Evolutionary conservation across 2,329 filamentous ascomycete species (phyloP).

Genomic region (Fragosphaeria purpurea): DNA sequence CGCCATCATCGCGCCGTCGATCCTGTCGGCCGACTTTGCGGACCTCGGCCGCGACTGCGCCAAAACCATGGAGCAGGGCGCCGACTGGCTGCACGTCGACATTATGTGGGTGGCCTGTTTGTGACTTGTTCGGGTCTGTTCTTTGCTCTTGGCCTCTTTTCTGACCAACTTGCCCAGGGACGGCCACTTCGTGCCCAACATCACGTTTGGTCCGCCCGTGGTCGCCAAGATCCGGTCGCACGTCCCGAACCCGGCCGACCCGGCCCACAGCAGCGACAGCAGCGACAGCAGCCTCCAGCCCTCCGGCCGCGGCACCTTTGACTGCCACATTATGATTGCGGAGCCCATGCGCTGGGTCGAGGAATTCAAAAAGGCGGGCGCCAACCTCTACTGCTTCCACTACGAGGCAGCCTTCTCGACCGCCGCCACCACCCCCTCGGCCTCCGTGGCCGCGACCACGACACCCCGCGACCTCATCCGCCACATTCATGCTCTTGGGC

Average conservation of each 20-base stretch:
- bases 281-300: slow-evolving; percentile 31
- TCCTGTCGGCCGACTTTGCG: slow-evolving; percentile 93
- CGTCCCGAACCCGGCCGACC: slow-evolving; percentile 52
- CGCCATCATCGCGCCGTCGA: slow-evolving; percentile 96
- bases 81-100: slow-evolving; percentile 91
- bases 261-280: slow-evolving; percentile 32
- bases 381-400: slow-evolving; percentile 99
- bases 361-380: slow-evolving; percentile 87
- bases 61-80: slow-evolving; percentile 73
- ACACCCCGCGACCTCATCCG: slow-evolving; percentile 75
- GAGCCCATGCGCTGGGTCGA: slow-evolving; percentile 99
- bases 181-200: slow-evolving; percentile 96
- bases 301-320: slow-evolving; percentile 81
- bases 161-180: slow-evolving; percentile 51
- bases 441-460: slow-evolving; percentile 54
- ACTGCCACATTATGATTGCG: slow-evolving; percentile 99
- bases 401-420: slow-evolving; percentile 92
- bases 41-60: slow-evolving; percentile 78
- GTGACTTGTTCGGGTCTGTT: background rate
- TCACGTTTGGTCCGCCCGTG: slow-evolving; percentile 91
- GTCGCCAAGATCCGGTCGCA: slow-evolving; percentile 87
- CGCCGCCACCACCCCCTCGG: slow-evolving; percentile 70
- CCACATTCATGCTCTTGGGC: slow-evolving; percentile 80
- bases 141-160: background rate
- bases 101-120: slow-evolving; percentile 51